Percentiles rank a stretch among this genome's conserved stretches.
phyloP scores from a whole-genome alignment of 192 early-diverging fungal species.

The Dissophora ornata region DNA sequence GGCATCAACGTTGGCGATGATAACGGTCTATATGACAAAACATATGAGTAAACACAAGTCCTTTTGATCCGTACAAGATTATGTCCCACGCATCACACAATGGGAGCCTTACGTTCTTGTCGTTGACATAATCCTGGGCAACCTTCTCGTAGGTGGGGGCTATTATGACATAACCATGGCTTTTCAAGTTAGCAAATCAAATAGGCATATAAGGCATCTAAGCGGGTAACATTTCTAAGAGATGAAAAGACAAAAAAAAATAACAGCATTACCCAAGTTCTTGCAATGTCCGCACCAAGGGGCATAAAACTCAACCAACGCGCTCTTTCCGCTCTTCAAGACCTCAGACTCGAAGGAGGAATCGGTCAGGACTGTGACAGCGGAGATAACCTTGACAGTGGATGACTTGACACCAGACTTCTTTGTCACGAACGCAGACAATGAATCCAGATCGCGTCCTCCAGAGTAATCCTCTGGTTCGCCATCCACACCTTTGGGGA shows the following conservation, averaged over 20 bases:
- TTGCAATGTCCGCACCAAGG: slow-evolving; percentile 93
- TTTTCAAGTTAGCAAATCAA: too few species aligned
- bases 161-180: slow-evolving; percentile 11
- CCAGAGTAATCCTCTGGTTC: slow-evolving; percentile 82
- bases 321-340: slow-evolving; percentile 75
- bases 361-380: slow-evolving; percentile 77
- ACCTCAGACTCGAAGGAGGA: slow-evolving; percentile 83
- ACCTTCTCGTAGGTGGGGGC: slow-evolving; percentile 96
- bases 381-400: slow-evolving; percentile 77
- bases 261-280: slow-evolving; percentile 67
- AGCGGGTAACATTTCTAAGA: too few species aligned
- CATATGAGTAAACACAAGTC: neutral
- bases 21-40: slow-evolving; percentile 51
- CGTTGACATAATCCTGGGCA: slow-evolving; percentile 83
- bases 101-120: slow-evolving; percentile 70
- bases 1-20: slow-evolving; percentile 94
- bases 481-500: slow-evolving; percentile 81
- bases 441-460: slow-evolving; percentile 85
- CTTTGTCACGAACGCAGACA: slow-evolving; percentile 80
- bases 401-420: slow-evolving; percentile 81
- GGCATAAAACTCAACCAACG: slow-evolving; percentile 95
- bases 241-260: too few species aligned
- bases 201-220: too few species aligned
- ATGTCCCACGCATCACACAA: too few species aligned
- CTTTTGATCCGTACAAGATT: neutral